These are phyloP conservation scores for Fraxinus xanthoxyloides DNA, from an alignment of 305 asterid genomes.

Conservation along the genomic window DNA sequence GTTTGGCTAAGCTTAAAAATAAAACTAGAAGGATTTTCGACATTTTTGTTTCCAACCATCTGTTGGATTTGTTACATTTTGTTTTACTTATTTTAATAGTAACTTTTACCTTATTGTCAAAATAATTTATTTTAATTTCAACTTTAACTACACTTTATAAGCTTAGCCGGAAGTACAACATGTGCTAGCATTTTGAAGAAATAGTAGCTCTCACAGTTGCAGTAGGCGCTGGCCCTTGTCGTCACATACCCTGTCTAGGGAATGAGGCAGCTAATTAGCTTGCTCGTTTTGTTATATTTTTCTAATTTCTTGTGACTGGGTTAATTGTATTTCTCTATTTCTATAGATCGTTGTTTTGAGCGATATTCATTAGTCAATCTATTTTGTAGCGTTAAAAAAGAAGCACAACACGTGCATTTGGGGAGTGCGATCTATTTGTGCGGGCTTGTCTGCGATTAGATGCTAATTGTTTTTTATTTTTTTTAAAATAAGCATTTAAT, in stretches of 20 bases:
- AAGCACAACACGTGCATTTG: background rate
- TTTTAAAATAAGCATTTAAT: background rate
- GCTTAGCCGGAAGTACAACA: background rate
- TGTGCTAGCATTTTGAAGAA: background rate
- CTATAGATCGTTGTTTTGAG: background rate
- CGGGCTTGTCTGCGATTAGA: background rate
- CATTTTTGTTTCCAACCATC: background rate
- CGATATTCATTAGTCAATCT: background rate
- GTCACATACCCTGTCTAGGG: background rate
- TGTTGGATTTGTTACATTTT: background rate
- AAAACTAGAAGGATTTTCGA: background rate
- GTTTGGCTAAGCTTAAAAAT: background rate
- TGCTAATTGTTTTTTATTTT: background rate
- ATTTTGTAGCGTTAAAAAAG: background rate
- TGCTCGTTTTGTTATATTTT: background rate
- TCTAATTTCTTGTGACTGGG: background rate
- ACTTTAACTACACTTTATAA: background rate
- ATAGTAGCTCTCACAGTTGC: background rate
- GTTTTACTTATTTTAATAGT: background rate
- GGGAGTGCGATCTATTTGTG: no score
- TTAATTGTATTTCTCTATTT: background rate
- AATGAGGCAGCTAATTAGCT: background rate
- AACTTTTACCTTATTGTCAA: background rate
- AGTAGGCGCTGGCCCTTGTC: background rate
- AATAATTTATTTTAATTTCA: background rate